phyloP scores from a whole-genome alignment of 805 yeast species.

The Komagataella ulmi region DNA sequence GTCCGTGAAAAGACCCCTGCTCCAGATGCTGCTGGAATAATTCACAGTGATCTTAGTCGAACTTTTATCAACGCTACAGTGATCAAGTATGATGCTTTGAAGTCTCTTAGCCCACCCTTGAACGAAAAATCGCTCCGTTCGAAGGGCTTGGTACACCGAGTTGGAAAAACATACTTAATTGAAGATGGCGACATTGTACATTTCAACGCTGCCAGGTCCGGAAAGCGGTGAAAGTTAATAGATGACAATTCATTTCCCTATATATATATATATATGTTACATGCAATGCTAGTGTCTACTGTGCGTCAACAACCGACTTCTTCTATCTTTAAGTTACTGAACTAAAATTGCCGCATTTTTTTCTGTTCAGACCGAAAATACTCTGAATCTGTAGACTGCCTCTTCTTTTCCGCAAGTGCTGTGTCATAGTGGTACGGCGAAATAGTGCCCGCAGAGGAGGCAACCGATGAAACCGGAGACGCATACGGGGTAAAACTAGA shows the following conservation, averaged over 20 bases:
- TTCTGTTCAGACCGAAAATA: neutral
- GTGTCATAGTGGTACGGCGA: neutral
- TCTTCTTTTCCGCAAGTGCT: slow-evolving; percentile 4
- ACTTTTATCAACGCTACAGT: slow-evolving; percentile 93
- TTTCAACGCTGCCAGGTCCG: slow-evolving; percentile 72
- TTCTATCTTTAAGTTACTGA: slow-evolving; percentile 3
- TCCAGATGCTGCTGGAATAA: slow-evolving; percentile 83
- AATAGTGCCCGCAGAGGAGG: neutral
- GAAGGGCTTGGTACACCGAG: slow-evolving; percentile 78
- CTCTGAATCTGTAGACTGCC: neutral
- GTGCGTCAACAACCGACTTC: neutral
- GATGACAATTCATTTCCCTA: neutral
- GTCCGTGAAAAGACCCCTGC: slow-evolving; percentile 72
- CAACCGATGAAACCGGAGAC: neutral
- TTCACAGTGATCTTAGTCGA: slow-evolving; percentile 86
- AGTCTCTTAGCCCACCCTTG: slow-evolving; percentile 40
- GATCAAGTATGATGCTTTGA: slow-evolving; percentile 70
- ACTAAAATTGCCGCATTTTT: slow-evolving; percentile 2
- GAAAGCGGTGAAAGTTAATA: neutral
- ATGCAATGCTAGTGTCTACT: neutral
- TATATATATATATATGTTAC: too few relatives aligned
- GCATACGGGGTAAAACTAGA: neutral
- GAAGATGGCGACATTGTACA: slow-evolving; percentile 91
- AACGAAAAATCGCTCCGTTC: slow-evolving; percentile 79
- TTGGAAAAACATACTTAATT: slow-evolving; percentile 91